Conservation (phyloP, 352 stramenopile species). For the Phytophthora ohioensis region DNA sequence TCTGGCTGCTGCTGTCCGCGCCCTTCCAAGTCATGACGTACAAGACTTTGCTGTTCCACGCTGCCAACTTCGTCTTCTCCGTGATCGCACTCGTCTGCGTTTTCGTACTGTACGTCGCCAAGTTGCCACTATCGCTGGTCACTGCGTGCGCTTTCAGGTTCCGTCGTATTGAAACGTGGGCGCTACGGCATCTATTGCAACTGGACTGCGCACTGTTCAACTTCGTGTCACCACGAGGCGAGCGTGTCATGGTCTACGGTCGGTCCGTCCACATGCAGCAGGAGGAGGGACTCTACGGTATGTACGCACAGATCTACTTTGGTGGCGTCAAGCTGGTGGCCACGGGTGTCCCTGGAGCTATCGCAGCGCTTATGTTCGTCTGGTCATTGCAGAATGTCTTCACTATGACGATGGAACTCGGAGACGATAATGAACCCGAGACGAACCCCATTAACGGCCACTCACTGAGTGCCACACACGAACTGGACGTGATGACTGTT, state of each 20-base stretch:
- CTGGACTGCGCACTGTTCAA: conserved; percentile 69
- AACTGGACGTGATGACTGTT: conserved; percentile 57
- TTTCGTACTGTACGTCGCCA: conserved; percentile 34
- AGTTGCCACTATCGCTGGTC: conserved; percentile 27
- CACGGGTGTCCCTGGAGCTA: conserved; percentile 50
- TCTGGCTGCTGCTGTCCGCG: conserved; percentile 59
- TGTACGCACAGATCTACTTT: conserved; percentile 71
- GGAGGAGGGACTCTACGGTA: conserved; percentile 40
- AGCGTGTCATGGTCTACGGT: conserved; percentile 64
- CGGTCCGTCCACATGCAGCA: conserved; percentile 44
- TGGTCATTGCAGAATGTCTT: conserved; percentile 56
- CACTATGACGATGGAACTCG: conserved; percentile 23
- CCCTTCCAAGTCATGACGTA: conserved; percentile 68
- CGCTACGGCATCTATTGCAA: conserved; percentile 49
- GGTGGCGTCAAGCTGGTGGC: conserved; percentile 58
- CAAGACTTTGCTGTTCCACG: conserved; percentile 67
- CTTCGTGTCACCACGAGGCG: conserved; percentile 51
- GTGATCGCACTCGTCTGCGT: conserved; percentile 40
- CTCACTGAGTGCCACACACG: conserved; percentile 34
- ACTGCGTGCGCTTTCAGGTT: conserved; percentile 16
- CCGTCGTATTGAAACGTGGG: conserved; percentile 36
- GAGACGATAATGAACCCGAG: neutral
- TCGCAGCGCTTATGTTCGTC: conserved; percentile 55
- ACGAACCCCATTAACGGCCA: conserved; percentile 25
- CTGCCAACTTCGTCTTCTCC: conserved; percentile 58